A percentile compares a stretch with the other conserved stretches of the same genome.
These are phyloP conservation scores for Vitis amurensis DNA, from an alignment of 164 flowering plant genomes.

Conservation along the genomic window DNA sequence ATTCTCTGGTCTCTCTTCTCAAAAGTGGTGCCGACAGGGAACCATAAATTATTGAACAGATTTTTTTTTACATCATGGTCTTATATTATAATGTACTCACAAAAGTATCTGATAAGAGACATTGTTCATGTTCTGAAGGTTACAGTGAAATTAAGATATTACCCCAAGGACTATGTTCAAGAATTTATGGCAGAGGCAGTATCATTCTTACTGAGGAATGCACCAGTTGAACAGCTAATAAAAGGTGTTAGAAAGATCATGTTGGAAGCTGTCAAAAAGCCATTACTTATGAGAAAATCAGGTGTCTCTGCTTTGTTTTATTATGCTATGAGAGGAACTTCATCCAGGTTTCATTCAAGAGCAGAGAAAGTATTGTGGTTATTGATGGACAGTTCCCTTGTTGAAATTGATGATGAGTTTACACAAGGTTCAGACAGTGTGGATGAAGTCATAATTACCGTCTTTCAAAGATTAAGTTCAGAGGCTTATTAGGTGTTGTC, in stretches of 20 bases:
- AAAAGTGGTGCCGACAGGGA: too few relatives aligned
- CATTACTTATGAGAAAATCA: conserved; percentile 42
- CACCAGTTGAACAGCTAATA: conserved; percentile 53
- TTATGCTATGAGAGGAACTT: conserved; percentile 64
- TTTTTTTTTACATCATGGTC: too few relatives aligned
- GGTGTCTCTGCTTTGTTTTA: conserved; percentile 66
- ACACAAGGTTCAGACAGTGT: conserved; percentile 29
- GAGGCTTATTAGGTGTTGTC: too few relatives aligned
- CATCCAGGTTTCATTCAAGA: conserved; percentile 74
- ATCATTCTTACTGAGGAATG: conserved; percentile 82
- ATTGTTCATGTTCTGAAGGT: conserved; percentile 9
- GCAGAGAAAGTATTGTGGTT: conserved; percentile 51
- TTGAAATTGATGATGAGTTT: conserved; percentile 39
- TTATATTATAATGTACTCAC: too few relatives aligned
- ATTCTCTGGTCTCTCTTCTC: too few relatives aligned
- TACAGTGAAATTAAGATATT: conserved; percentile 66
- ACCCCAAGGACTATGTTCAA: conserved; percentile 73
- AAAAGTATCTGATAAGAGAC: too few relatives aligned
- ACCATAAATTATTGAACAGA: too few relatives aligned
- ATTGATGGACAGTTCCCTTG: conserved; percentile 37
- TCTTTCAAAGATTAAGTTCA: too few relatives aligned
- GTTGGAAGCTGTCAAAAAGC: conserved; percentile 65
- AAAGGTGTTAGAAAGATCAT: conserved; percentile 61
- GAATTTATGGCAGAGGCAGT: conserved; percentile 84
- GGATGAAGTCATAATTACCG: too few relatives aligned